Evolutionary conservation across 495 filamentous ascomycete species (phyloP), one percentile per base, ranked within the genome.

Genomic region (Neurospora sp.): DNA sequence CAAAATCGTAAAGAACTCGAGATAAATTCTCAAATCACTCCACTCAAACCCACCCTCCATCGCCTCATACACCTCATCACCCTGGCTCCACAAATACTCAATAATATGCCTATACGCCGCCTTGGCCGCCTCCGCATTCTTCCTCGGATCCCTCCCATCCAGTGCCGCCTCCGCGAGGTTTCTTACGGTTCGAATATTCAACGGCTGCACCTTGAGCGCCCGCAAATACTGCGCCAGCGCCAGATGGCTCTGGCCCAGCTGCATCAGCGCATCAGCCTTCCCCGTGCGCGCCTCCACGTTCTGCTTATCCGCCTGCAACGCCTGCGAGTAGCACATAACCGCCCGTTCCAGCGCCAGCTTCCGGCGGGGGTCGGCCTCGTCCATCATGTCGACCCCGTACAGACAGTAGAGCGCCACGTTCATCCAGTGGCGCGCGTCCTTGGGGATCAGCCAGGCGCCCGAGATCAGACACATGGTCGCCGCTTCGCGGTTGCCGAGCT

Each of bases 11-110:
- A 93, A 91, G 31, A 98, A 86, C 77, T 97, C 94, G 37, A 91
- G 86, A 74, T 94, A 97, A 71, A 94, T 91, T 76, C 94, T 91
- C 41, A 95, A 80, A 78, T 97, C 92, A 39, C 90, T 90, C 94
- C 94, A 98, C 39, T 89, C 88, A 76, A 96, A 91, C 37, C 82
- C 83, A 11, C 83, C 86, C 3, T 81, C 84, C 69, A 86, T 82
- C 16, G 80, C 77, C 49, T 87, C 85, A 5, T 86, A 75, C 62
- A 84, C 76, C 0, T 78, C 81, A 18, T 72, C 70, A 5, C 70
- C 79, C 78, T 84, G 74, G 7, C 54, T 66, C 54, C 54, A 66
- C 66, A 86, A 78, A 77, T 87, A 81, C 72, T 87, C 80, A 72
- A 97, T 88, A 39, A 88, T 89, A 11, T 83, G 78, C 44, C 86